A percentile compares a stretch with the other conserved stretches of the same genome.
phyloP scores from a whole-genome alignment of 306 rosid genomes.

The Aeschynomene evenia region DNA sequence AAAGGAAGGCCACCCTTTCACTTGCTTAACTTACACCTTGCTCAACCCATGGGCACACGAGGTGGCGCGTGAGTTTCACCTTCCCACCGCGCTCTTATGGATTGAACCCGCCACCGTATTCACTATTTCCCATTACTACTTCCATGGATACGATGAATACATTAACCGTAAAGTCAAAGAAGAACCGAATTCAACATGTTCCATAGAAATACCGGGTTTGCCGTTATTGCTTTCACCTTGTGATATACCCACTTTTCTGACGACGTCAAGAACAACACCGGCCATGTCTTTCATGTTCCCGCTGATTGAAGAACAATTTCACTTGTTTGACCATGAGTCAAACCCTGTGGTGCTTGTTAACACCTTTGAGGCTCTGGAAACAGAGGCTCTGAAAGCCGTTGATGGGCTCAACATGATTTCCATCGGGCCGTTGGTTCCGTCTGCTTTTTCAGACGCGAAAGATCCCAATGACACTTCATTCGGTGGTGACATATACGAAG shows the following conservation, averaged over 20 bases:
- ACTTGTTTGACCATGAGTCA: conserved; percentile 17
- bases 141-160: conserved; percentile 18
- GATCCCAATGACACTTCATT: conserved; percentile 31
- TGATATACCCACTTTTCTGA: conserved; percentile 31
- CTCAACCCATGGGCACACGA: conserved; percentile 40
- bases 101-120: conserved; percentile 39
- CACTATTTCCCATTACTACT: conserved; percentile 30
- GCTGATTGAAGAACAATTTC: conserved; percentile 22
- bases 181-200: neutral
- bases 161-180: neutral
- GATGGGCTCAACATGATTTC: conserved; percentile 21
- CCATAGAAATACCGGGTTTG: conserved; percentile 18
- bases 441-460: conserved; percentile 26
- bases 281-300: neutral
- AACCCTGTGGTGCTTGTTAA: conserved; percentile 36
- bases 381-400: conserved; percentile 26
- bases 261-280: neutral
- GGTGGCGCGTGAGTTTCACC: conserved; percentile 11
- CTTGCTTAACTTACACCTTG: conserved; percentile 30
- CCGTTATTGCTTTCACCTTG: neutral
- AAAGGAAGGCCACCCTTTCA: conserved; percentile 28
- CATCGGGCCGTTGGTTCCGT: conserved; percentile 67
- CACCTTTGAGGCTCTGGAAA: conserved; percentile 46
- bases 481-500: conserved; percentile 38
- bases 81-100: conserved; percentile 31